These are phyloP conservation scores for Papilionanthe hybrid DNA, from an alignment of 116 monocot species.

Conservation along the genomic window DNA sequence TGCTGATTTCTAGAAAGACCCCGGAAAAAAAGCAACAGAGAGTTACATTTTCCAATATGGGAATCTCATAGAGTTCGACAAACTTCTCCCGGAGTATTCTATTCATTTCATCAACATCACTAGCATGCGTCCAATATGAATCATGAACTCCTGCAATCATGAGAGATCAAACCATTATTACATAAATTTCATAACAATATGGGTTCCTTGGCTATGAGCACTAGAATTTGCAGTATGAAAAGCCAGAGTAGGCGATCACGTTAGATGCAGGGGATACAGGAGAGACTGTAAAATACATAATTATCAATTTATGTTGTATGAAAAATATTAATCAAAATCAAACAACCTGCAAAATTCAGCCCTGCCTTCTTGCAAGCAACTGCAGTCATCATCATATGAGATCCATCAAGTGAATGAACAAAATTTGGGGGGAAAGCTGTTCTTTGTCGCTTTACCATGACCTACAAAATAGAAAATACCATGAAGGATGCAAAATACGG, in stretches of 20 bases:
- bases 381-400: conserved; percentile 79
- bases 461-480: conserved; percentile 12
- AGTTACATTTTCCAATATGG: conserved; percentile 87
- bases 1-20: neutral
- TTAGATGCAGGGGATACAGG: neutral
- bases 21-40: neutral
- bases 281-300: neutral
- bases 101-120: conserved; percentile 96
- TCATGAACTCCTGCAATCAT: conserved; percentile 93
- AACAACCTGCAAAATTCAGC: conserved; percentile 64
- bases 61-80: conserved; percentile 93
- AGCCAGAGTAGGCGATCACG: neutral
- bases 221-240: neutral
- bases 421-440: conserved; percentile 72
- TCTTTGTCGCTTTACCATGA: conserved; percentile 53
- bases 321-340: conserved; percentile 11
- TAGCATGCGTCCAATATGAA: conserved; percentile 99
- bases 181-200: neutral
- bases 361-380: conserved; percentile 51
- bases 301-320: neutral
- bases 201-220: neutral
- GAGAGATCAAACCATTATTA: neutral
- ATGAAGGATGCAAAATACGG: neutral
- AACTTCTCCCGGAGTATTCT: conserved; percentile 93
- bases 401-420: conserved; percentile 68